These are phyloP conservation scores for Scheffersomyces amazonensis DNA, from an alignment of 805 yeast species.

Conservation along the genomic window DNA sequence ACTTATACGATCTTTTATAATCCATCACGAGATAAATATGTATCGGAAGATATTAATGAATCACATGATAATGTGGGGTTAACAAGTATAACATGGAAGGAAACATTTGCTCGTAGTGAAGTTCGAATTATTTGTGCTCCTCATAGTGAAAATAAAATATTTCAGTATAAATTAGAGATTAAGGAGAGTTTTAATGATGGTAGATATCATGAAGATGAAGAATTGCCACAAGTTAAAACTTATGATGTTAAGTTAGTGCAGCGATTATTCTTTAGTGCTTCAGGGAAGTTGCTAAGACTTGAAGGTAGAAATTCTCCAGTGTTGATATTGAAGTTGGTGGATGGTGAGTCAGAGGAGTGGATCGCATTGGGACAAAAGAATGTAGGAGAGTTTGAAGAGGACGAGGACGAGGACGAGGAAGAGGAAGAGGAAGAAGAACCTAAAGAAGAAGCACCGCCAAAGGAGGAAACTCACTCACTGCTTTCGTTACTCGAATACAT, in stretches of 20 bases:
- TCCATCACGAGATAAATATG: conserved; percentile 39
- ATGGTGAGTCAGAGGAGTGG: conserved; percentile 39
- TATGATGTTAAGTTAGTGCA: conserved; percentile 42
- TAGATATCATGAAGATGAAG: conserved; percentile 64
- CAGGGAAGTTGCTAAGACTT: conserved; percentile 61
- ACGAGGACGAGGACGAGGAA: conserved; percentile 16
- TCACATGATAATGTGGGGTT: conserved; percentile 8
- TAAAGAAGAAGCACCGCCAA: conserved; percentile 10
- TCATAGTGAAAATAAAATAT: conserved; percentile 21
- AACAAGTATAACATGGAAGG: conserved; percentile 66
- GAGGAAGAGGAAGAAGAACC: conserved; percentile 24
- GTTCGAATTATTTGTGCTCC: conserved; percentile 30
- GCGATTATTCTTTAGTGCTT: conserved; percentile 64
- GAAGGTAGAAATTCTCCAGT: conserved; percentile 67
- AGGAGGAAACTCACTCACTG: conserved; percentile 20
- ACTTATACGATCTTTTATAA: conserved; percentile 64
- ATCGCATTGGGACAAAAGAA: conserved; percentile 46
- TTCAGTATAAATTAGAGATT: conserved; percentile 44
- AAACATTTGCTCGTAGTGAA: conserved; percentile 57
- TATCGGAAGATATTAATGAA: conserved; percentile 11
- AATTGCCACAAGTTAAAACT: conserved; percentile 28
- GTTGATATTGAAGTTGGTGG: conserved; percentile 51
- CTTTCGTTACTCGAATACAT: conserved; percentile 64
- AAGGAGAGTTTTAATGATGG: conserved; percentile 66
- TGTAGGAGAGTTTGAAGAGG: conserved; percentile 22